phyloP scores from a whole-genome alignment of 1,139 yeast species.

The Diutina sp. region DNA sequence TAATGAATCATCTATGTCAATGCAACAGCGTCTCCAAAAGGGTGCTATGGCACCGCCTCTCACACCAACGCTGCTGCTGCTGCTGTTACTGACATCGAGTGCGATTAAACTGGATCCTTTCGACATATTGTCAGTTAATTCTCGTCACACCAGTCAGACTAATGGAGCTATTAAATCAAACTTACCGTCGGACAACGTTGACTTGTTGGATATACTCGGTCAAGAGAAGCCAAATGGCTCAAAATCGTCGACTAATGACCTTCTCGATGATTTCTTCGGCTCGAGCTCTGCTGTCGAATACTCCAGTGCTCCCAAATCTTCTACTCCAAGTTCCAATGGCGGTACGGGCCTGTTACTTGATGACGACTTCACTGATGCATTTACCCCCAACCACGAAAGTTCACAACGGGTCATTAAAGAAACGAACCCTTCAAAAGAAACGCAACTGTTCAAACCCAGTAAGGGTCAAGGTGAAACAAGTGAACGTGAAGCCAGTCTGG shows the following conservation, averaged over 20 bases:
- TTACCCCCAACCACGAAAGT: constrained; percentile 3
- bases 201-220: background rate
- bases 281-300: background rate
- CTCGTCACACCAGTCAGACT: background rate
- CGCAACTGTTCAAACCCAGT: background rate
- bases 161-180: background rate
- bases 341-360: constrained; percentile 18
- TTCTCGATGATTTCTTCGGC: background rate
- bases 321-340: constrained; percentile 3
- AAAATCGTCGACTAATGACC: constrained; percentile 1
- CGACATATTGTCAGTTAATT: background rate
- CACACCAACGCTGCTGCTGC: constrained; percentile 1
- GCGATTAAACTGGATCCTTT: background rate
- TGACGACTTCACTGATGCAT: constrained; percentile 33
- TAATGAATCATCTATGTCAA: background rate
- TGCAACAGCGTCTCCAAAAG: background rate
- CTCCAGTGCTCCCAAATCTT: constrained; percentile 4
- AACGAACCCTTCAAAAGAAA: background rate
- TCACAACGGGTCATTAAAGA: background rate
- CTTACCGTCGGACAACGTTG: background rate
- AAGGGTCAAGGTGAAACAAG: background rate
- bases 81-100: background rate
- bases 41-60: background rate
- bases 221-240: constrained; percentile 6
- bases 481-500: background rate